A percentile compares a stretch with the other conserved stretches of the same genome.
phyloP scores from a whole-genome alignment of 306 rosid species.

The Begonia peltatifolia region DNA sequence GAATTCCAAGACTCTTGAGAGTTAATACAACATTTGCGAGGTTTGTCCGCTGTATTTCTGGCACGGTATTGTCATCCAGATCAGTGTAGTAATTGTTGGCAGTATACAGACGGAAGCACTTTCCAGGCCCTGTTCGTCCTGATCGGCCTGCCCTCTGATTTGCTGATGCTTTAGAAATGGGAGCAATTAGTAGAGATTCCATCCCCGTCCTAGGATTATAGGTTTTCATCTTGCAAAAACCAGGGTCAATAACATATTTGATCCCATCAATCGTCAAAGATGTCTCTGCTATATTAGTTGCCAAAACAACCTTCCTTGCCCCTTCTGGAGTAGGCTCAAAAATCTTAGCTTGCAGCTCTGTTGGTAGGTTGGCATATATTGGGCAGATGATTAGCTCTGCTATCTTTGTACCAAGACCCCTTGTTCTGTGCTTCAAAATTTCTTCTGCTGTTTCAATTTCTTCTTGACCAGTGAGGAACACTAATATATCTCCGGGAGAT shows the following conservation, averaged over 20 bases:
- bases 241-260: slow-evolving; percentile 93
- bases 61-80: slow-evolving; percentile 78
- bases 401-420: slow-evolving; percentile 87
- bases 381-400: slow-evolving; percentile 92
- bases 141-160: slow-evolving; percentile 91
- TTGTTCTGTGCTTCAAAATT: slow-evolving; percentile 73
- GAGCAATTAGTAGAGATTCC: slow-evolving; percentile 75
- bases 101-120: slow-evolving; percentile 80
- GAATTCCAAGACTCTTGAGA: slow-evolving; percentile 84
- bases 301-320: slow-evolving; percentile 90
- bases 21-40: slow-evolving; percentile 82
- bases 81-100: slow-evolving; percentile 61
- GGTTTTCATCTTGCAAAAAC: slow-evolving; percentile 67
- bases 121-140: slow-evolving; percentile 97
- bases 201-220: slow-evolving; percentile 89
- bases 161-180: slow-evolving; percentile 95
- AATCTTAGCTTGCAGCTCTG: slow-evolving; percentile 86
- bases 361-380: slow-evolving; percentile 87
- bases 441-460: slow-evolving; percentile 97
- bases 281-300: slow-evolving; percentile 96
- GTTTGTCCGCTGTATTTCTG: slow-evolving; percentile 87
- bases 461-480: slow-evolving; percentile 93
- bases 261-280: slow-evolving; percentile 95
- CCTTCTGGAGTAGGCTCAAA: slow-evolving; percentile 98
- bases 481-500: slow-evolving; percentile 77